Base-by-base conservation (phyloP, 2,329 filamentous ascomycete species). In the Allantophomopsis lycopodina region DNA sequence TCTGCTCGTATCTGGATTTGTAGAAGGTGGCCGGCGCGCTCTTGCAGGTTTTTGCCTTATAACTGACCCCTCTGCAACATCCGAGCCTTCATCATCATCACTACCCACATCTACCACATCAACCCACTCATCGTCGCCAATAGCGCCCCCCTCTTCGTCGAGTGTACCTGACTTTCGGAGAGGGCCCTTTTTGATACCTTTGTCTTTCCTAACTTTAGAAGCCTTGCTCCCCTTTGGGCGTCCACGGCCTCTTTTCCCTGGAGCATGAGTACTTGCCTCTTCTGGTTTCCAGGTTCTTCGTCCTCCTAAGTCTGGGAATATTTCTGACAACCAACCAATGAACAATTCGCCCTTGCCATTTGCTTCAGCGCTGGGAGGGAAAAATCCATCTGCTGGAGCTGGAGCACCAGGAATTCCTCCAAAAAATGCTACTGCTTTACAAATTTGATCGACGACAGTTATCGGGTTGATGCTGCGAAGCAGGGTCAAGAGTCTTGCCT, bases 391-490 rank as follows among this genome's bases (percentile, higher is more conserved):
- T 20, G 63, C 55, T 0, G 65, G 62, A n/a, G 68, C 64, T 7
- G 69, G 68, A 4, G 66, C 68, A 20, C 66, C 68, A 31, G 73
- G 71, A 35, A 72, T 65, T 18, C 74, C 73, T 7, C 76, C 75
- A 54, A 79, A 79, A 47, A 74, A 78, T n/a, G 69, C 66, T 40
- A 79, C 52, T 2, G 71, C 75, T 47, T 69, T 77, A 50, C 72
- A 78, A 28, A 80, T 60, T 49, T 76, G 73, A 43, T 79, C 73
- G 15, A 78, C 73, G 0, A 79, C 70, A 3, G 64, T 59, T 7
- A 64, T 49, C 8, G 75, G 74, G 45, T 71, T 64, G 10, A 79
- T 57, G 33, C 63, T 69, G 36, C 69, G 65, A 15, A 80, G 55
- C 11, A 79, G 57, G 5, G 68, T 71, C 35, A 79, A 58, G 2